Percentiles rank a stretch among this genome's conserved stretches.
These are phyloP conservation scores for Dysphania ambrosioides DNA, from an alignment of 148 eudicot species.

Conservation along the genomic window DNA sequence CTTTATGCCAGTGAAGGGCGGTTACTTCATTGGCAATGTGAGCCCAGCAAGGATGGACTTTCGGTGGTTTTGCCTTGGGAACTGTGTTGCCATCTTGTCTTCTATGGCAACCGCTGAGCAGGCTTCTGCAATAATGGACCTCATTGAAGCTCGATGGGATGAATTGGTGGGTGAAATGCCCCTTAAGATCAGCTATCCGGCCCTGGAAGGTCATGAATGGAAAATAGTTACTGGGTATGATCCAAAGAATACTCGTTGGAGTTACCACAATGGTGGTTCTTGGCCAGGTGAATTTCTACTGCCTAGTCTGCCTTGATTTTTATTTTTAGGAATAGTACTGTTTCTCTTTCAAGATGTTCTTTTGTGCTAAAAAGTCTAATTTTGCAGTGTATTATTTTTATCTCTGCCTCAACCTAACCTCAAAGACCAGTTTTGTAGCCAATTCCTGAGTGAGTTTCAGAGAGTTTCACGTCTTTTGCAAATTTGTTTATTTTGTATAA, in stretches of 20 bases:
- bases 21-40: constrained; percentile 81
- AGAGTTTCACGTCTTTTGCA: too few species aligned
- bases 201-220: constrained; percentile 83
- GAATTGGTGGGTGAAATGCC: constrained; percentile 93
- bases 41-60: constrained; percentile 87
- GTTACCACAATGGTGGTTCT: constrained; percentile 87
- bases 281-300: constrained; percentile 61
- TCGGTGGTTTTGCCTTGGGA: constrained; percentile 86
- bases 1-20: constrained; percentile 75
- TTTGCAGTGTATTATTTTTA: too few species aligned
- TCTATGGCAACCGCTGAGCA: constrained; percentile 87
- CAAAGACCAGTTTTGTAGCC: too few species aligned
- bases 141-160: constrained; percentile 78
- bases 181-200: constrained; percentile 75
- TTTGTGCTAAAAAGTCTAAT: not conserved
- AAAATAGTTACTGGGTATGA: constrained; percentile 75
- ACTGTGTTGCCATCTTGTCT: constrained; percentile 73
- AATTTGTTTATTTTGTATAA: too few species aligned
- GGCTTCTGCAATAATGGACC: constrained; percentile 77
- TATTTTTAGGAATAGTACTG: too few species aligned
- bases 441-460: too few species aligned
- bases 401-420: too few species aligned
- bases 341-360: not conserved
- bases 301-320: not conserved
- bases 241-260: constrained; percentile 77